Percentiles rank a stretch among this genome's conserved stretches.
Conservation (phyloP, 768 basidiomycete genomes). For the Dendrothele bispora region DNA sequence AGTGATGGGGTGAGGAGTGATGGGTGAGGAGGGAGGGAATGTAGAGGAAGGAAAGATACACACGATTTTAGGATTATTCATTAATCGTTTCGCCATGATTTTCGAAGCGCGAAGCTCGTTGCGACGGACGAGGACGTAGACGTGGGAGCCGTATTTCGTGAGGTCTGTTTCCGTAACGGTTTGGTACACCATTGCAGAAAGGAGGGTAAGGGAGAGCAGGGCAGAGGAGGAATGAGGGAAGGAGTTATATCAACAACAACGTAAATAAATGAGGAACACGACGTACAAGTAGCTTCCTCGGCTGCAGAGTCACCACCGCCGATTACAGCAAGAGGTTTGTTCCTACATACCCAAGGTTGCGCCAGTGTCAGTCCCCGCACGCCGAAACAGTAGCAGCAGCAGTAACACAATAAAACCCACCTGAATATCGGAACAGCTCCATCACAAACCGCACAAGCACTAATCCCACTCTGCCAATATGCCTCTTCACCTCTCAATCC, state of each 20-base stretch:
- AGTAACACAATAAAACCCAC: slow-evolving; percentile 30
- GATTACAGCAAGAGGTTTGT: slow-evolving; percentile 95
- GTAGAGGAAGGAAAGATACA: slow-evolving; percentile 21
- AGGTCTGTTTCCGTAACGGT: too few species aligned
- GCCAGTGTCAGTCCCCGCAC: not conserved
- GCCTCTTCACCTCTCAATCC: slow-evolving; percentile 87
- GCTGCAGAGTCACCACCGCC: slow-evolving; percentile 98
- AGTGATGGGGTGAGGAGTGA: too few species aligned
- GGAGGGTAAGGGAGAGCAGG: too few species aligned
- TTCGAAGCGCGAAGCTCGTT: slow-evolving; percentile 93
- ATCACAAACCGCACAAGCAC: slow-evolving; percentile 98
- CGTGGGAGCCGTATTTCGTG: slow-evolving; percentile 95
- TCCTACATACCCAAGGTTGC: slow-evolving; percentile 44
- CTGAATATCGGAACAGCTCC: slow-evolving; percentile 99
- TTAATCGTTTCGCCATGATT: slow-evolving; percentile 95
- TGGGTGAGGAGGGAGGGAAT: not conserved
- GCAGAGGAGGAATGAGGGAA: too few species aligned
- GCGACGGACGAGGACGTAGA: slow-evolving; percentile 93
- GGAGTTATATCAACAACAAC: not conserved
- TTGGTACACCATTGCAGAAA: too few species aligned
- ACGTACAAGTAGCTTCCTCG: slow-evolving; percentile 95
- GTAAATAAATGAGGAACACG: not conserved
- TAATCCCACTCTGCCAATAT: slow-evolving; percentile 99
- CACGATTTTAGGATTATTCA: slow-evolving; percentile 89
- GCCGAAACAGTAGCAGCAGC: too few species aligned